Evolutionary conservation across 176 grass and related monocot genomes (phyloP), one percentile per base, ranked within the genome.

Genomic region (Themeda triandra): DNA sequence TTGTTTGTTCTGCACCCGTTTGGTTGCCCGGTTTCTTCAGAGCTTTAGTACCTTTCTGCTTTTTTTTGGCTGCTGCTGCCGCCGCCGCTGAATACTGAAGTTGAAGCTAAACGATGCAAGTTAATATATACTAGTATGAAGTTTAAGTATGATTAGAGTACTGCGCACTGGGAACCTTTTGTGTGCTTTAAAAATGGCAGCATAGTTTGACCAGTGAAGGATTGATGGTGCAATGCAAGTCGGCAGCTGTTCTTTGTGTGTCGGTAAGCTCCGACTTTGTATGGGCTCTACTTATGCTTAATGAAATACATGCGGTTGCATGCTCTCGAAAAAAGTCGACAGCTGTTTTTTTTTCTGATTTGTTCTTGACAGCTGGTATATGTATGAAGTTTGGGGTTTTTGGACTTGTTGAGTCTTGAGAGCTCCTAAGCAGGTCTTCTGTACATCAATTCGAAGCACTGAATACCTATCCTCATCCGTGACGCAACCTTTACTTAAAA

Each of bases 171-270:
- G 37, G 68, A 72, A 40, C 2, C 66, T 37, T 51, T 53, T 35
- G 13, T 46, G n/a, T 53, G 45, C 41, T 66, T 27, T 68, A 36
- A 25, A 48, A 68, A 80, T 23, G 17, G 18, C 27, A 48, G 10
- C 32, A 35, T 80, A 25, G 21, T 51, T 68, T 67, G 63, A 68
- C 29, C 29, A 51, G 19, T 25, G 18, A 80, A 53, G 12, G 53
- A 14, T 25, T 15, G 44, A 19, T 31, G 31, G 27, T 39, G 63
- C 30, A 54, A 13, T 35, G 63, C 30, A 54, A 13, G 64, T 81
- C 78, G 10, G 65, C 65, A 69, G 64, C 79, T 66, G 27, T 31
- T n/a, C n/a, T n/a, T n/a, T n/a, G n/a, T n/a, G n/a, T n/a, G n/a
- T n/a, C n/a, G n/a, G n/a, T n/a, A n/a, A n/a, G n/a, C n/a, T n/a